Evolutionary conservation across 2,329 filamentous ascomycete genomes (phyloP), one percentile per base, ranked within the genome.

Genomic region (Penicillium sp.): DNA sequence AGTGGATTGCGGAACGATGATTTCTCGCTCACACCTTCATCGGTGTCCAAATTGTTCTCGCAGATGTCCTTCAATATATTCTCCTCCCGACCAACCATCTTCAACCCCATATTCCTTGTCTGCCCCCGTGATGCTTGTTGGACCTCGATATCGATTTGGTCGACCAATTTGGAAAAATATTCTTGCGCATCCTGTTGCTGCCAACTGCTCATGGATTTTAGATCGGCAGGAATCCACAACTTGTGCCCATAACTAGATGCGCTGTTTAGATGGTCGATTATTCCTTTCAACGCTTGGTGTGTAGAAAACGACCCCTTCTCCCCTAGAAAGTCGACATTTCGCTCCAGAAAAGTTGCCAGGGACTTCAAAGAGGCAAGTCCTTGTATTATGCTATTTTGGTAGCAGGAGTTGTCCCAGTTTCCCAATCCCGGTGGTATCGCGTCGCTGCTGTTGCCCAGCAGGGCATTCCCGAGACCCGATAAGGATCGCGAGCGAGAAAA

Each of bases 101-200:
- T 77, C 49, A 78, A 68, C 53, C 75, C 72, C 66, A 76, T 54
- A 59, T 77, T 69, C 69, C 74, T 70, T 64, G 78, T 71, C 69
- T 79, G 60, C 56, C 71, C 66, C 52, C 72, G 68, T 55, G 75
- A 76, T 44, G 81, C 80, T 61, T 80, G 82, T 20, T 79, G 77
- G 40, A 90, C 79, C 68, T 95, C 90, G 66, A 88, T 88, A 67
- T 97, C 90, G 26, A 96, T 79, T 64, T 92, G 87, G 62, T 93
- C 91, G 46, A 97, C 74, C 14, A 99, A 81, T 67, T 93, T 95
- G 15, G 91, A 93, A 67, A 90, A 97, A 72, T 97, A 99, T 73
- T 99, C 94, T 70, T 97, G 94, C 5, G 94, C 94, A 75, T 99
- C 94, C 74, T 99, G 94, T 70, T 97, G 94, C 64, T 95, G 89